Evolutionary conservation across 176 grass and related monocot species (phyloP).

Genomic region (Oryza meyeriana): DNA sequence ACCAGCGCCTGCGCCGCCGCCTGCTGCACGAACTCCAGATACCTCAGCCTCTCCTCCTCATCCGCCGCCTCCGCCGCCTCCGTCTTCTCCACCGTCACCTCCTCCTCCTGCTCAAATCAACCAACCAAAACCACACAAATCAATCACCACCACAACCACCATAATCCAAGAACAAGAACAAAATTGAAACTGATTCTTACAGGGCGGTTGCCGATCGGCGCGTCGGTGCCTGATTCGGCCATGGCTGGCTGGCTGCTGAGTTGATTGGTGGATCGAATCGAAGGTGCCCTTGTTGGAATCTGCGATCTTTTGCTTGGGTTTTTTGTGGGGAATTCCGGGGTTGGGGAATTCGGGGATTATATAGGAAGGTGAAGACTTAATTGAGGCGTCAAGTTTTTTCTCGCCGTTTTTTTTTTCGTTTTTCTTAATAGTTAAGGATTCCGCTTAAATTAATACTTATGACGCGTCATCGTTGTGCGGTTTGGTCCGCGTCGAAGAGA

Average conservation of each 20-base stretch:
- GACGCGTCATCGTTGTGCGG: neutral
- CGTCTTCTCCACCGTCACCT: constrained; percentile 44
- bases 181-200: neutral
- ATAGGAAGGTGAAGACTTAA: neutral
- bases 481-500: neutral
- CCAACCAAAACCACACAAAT: neutral
- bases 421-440: constrained; percentile 31
- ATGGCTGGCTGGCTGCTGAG: neutral
- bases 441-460: neutral
- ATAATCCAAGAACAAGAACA: neutral
- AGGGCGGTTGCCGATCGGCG: constrained; percentile 29
- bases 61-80: neutral
- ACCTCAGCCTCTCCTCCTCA: constrained; percentile 73
- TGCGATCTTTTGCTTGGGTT: neutral
- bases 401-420: neutral
- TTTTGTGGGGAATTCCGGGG: neutral
- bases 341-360: neutral
- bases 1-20: constrained; percentile 62
- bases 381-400: neutral
- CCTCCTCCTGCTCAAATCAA: neutral
- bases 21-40: constrained; percentile 78
- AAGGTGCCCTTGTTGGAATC: neutral
- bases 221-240: constrained; percentile 21
- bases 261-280: neutral
- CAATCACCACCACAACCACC: neutral